Conservation (phyloP, 148 eudicot species). For the Rhododendron molle region DNA sequence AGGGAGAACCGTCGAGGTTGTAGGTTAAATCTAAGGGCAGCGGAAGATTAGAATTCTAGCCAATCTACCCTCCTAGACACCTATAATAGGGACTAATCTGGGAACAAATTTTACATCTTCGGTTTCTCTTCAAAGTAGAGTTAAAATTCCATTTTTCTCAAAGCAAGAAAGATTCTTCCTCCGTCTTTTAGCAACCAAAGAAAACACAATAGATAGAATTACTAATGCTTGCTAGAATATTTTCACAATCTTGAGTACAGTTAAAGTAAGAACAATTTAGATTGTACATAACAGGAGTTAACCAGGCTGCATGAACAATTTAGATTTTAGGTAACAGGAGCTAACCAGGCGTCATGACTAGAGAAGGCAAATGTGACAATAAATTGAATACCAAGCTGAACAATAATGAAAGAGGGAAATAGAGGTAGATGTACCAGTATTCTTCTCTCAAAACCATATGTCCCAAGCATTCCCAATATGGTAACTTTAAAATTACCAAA, state of each 20-base stretch:
- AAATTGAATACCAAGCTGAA: background rate
- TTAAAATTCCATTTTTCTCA: background rate
- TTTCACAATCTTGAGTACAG: background rate
- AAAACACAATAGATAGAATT: background rate
- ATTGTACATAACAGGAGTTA: background rate
- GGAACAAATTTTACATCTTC: background rate
- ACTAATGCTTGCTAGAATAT: background rate
- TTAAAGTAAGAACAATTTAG: background rate
- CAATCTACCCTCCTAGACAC: background rate
- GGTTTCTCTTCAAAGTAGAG: background rate
- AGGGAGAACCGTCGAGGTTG: background rate
- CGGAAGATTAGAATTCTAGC: background rate
- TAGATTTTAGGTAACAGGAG: background rate
- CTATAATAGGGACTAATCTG: background rate
- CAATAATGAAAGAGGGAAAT: conserved; percentile 3
- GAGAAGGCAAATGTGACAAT: background rate
- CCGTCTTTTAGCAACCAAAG: background rate
- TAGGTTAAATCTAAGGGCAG: background rate
- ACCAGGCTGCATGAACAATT: background rate
- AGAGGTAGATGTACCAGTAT: conserved; percentile 57
- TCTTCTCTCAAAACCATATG: conserved; percentile 85
- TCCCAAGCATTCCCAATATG: conserved; percentile 92
- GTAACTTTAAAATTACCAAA: conserved; percentile 95
- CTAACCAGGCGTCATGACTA: background rate
- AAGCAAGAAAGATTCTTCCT: background rate